phyloP scores from a whole-genome alignment of 2,329 filamentous ascomycete species.

The Whalleya microplaca region DNA sequence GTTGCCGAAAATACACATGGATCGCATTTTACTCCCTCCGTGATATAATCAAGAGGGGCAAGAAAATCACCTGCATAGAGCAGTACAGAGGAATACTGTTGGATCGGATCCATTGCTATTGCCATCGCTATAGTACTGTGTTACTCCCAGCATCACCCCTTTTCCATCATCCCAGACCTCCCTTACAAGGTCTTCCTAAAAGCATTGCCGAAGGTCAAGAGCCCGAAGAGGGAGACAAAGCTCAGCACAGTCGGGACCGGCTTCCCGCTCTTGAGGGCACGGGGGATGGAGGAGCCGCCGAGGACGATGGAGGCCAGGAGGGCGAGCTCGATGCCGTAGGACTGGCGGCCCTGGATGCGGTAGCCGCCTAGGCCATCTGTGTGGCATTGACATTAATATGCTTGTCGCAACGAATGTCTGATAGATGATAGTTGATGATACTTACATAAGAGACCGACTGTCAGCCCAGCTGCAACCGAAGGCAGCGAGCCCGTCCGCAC shows the following conservation, averaged over 20 bases:
- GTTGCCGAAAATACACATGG: neutral
- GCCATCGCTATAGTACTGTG: neutral
- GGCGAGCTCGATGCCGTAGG: slow-evolving; percentile 88
- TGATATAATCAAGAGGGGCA: neutral
- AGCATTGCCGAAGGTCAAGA: slow-evolving; percentile 78
- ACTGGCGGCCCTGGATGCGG: slow-evolving; percentile 73
- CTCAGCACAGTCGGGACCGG: slow-evolving; percentile 82
- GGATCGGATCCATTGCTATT: neutral
- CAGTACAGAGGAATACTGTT: neutral
- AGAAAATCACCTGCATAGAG: neutral
- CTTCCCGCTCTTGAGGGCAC: slow-evolving; percentile 83
- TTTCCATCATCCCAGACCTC: neutral
- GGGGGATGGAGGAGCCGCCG: slow-evolving; percentile 80
- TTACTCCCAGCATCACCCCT: neutral
- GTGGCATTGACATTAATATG: neutral
- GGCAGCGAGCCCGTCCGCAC: slow-evolving; percentile 82
- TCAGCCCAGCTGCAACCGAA: slow-evolving; percentile 81
- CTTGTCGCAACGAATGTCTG: slow-evolving; percentile 1
- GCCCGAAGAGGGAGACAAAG: slow-evolving; percentile 75
- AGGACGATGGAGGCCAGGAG: slow-evolving; percentile 86
- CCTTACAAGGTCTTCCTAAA: slow-evolving; percentile 49
- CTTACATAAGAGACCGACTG: slow-evolving; percentile 71
- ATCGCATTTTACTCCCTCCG: neutral
- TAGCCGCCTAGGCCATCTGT: slow-evolving; percentile 78
- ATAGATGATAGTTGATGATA: slow-evolving; percentile 15